A percentile compares a stretch with the other conserved stretches of the same genome.
These are phyloP conservation scores for Jatropha podagrica DNA, from an alignment of 441 rosid species.

Conservation along the genomic window DNA sequence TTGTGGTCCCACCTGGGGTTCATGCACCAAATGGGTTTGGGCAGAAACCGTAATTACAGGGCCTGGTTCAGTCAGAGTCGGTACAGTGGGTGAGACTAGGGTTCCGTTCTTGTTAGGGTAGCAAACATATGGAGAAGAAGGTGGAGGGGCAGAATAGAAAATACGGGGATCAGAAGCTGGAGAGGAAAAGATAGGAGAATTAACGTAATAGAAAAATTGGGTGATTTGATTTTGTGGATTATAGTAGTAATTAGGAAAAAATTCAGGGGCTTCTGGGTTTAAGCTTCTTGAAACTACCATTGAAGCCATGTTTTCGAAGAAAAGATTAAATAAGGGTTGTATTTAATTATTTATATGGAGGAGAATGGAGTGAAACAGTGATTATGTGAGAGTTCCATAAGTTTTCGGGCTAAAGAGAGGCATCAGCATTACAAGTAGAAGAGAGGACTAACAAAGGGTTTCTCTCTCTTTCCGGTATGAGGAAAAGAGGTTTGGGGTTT, in stretches of 20 bases:
- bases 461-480: too few species aligned
- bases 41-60: background rate
- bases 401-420: too few species aligned
- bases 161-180: background rate
- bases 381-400: too few species aligned
- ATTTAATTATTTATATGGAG: too few species aligned
- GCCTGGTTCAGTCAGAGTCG: background rate
- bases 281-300: background rate
- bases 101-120: background rate
- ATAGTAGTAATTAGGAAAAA: background rate
- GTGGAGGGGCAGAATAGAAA: too few species aligned
- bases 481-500: too few species aligned
- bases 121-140: background rate
- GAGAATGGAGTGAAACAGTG: too few species aligned
- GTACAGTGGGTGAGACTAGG: background rate
- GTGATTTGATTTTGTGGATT: background rate
- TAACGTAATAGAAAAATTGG: background rate
- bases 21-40: background rate
- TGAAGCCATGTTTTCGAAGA: background rate
- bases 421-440: too few species aligned
- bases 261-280: background rate
- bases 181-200: background rate
- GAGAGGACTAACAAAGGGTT: too few species aligned
- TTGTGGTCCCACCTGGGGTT: background rate
- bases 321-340: too few species aligned